These are phyloP conservation scores for Metschnikowia baotianmanensis DNA, from an alignment of 805 yeast genomes.

Conservation along the genomic window DNA sequence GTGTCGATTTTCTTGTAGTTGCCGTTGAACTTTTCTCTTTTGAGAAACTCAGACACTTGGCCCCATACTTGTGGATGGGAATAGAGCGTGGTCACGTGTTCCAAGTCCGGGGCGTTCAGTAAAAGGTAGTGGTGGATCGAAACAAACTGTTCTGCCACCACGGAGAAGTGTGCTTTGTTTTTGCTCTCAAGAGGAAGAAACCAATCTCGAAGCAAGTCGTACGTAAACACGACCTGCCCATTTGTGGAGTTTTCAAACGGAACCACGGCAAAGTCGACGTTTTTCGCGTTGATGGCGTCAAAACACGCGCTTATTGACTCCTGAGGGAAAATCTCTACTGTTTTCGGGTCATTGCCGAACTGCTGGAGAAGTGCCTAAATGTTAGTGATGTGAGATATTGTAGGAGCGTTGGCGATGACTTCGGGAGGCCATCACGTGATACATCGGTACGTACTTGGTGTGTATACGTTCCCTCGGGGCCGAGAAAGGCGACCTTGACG, in stretches of 20 bases:
- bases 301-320: constrained; percentile 61
- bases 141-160: constrained; percentile 80
- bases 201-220: constrained; percentile 76
- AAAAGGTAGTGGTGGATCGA: constrained; percentile 76
- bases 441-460: constrained; percentile 58
- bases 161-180: constrained; percentile 35
- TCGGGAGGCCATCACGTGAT: neutral
- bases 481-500: constrained; percentile 66
- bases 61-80: constrained; percentile 99
- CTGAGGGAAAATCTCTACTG: constrained; percentile 35
- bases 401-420: neutral
- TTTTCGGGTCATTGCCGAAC: constrained; percentile 38
- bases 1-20: constrained; percentile 58
- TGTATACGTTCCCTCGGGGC: constrained; percentile 92
- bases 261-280: constrained; percentile 69
- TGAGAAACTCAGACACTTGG: constrained; percentile 65
- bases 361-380: constrained; percentile 48
- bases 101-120: constrained; percentile 43
- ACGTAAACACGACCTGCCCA: constrained; percentile 86
- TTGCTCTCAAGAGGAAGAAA: constrained; percentile 28
- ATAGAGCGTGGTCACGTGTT: constrained; percentile 55
- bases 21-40: constrained; percentile 26
- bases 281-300: constrained; percentile 40
- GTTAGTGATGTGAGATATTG: constrained; percentile 10
- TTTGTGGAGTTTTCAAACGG: constrained; percentile 95